Percentiles rank a stretch among this genome's conserved stretches.
phyloP scores from a whole-genome alignment of 176 grass and related monocot species.

The Triticum timopheevii region DNA sequence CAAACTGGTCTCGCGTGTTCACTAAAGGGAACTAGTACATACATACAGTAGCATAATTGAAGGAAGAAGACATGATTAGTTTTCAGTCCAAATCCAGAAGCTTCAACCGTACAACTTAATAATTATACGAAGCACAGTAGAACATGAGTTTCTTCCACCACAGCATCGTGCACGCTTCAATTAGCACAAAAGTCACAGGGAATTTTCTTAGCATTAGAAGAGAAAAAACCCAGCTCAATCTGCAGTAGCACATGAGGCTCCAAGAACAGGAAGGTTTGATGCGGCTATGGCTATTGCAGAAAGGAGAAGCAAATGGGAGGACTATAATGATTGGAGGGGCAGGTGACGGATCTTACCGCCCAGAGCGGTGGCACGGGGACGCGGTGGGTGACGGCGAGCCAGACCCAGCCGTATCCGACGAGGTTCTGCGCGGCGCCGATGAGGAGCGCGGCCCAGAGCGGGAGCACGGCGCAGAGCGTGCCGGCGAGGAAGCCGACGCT shows the following conservation, averaged over 20 bases:
- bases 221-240: neutral
- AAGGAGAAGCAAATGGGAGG: neutral
- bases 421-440: slow-evolving; percentile 81
- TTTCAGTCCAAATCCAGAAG: slow-evolving; percentile 13
- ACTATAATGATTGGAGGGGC: neutral
- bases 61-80: neutral
- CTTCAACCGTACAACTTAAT: neutral
- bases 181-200: neutral
- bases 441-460: slow-evolving; percentile 85
- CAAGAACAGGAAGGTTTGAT: neutral
- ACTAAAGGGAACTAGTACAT: too few relatives aligned
- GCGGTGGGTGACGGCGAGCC: slow-evolving; percentile 61
- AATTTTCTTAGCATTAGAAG: neutral
- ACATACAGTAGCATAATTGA: neutral
- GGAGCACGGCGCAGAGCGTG: slow-evolving; percentile 66
- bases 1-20: neutral
- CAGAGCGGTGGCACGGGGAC: slow-evolving; percentile 67
- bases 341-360: slow-evolving; percentile 57
- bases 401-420: slow-evolving; percentile 81
- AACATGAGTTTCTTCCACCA: neutral
- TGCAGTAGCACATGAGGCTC: neutral
- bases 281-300: neutral
- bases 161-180: slow-evolving; percentile 36
- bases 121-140: neutral
- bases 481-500: slow-evolving; percentile 88